Conservation (phyloP, 2,329 filamentous ascomycete species). For the Sporothrix euskadiensis region DNA sequence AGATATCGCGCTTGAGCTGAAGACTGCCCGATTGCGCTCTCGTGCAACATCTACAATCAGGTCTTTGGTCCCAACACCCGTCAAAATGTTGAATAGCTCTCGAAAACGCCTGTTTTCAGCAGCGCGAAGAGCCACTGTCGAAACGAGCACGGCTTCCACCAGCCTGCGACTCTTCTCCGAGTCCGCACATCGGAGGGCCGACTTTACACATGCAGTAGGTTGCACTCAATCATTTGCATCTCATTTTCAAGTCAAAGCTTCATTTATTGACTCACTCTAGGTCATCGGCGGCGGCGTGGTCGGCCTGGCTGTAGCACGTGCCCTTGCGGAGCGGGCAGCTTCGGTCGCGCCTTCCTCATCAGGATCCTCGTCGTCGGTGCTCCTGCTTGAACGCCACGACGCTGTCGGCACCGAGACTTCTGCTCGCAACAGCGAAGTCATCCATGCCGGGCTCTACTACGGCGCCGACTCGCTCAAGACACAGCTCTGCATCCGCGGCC, state of each 20-base stretch:
- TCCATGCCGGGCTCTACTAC: constrained; percentile 95
- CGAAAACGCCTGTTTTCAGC: not conserved
- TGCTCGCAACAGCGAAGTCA: constrained; percentile 90
- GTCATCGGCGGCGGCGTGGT: constrained; percentile 66
- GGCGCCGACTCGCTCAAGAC: constrained; percentile 76
- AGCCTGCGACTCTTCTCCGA: constrained; percentile 13
- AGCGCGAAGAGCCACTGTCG: not conserved
- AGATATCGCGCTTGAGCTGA: not conserved
- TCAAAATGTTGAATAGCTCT: constrained; percentile 5
- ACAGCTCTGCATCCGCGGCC: constrained; percentile 75
- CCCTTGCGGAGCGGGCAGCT: constrained; percentile 54
- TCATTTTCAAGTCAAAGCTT: not conserved
- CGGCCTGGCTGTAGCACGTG: constrained; percentile 75
- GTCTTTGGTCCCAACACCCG: too few relatives aligned
- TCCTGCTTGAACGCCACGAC: constrained; percentile 78
- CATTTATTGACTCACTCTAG: constrained; percentile 36
- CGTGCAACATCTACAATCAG: not conserved
- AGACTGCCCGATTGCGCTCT: not conserved
- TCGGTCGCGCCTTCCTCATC: not conserved
- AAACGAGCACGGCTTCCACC: too few relatives aligned
- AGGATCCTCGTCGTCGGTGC: constrained; percentile 57
- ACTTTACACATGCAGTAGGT: constrained; percentile 28
- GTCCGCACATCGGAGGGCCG: constrained; percentile 20
- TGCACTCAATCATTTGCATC: too few relatives aligned
- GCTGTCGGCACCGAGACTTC: constrained; percentile 81